Evolutionary conservation across 148 eudicot species (phyloP), one percentile per base, ranked within the genome.

Genomic region (Cornus kousa): DNA sequence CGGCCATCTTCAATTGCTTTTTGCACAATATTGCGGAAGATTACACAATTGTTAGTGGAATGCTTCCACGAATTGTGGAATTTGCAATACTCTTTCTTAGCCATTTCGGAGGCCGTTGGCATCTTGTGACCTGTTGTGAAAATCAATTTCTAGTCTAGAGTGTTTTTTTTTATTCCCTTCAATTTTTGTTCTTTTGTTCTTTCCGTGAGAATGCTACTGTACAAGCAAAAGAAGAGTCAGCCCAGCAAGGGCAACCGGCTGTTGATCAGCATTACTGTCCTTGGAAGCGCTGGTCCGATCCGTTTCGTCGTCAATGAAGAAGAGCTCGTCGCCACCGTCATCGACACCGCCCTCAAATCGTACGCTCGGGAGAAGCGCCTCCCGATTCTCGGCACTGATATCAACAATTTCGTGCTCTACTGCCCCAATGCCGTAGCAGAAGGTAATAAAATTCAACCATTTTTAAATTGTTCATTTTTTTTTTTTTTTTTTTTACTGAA

Each of bases 211-310:
- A 89, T 89, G 89, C 48, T 89, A 85, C 72, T 89, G 1, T 39
- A 77, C 53, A 89, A 87, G 88, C 85, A 74, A 75, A 87, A 87
- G 87, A 89, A 89, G 88, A 86, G 50, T 71, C 86, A 86, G 78
- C 62, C 67, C 39, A 68, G 19, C n/a, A 82, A 82, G 76, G 70
- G 80, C 3, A 68, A 70, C 74, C 80, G 81, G 43, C n/a, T 79
- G 5, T 48, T 89, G 80, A 80, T 89, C 5, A 83, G 71, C 64
- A 81, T 89, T 1, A 79, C 71, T 10, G 90, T 89, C 3, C 40
- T 87, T 12, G 92, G 92, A 7, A 89, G 92, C 71, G 84, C 92
- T 0, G 92, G 92, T 6, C 90, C 92, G 17, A 69, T 89, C 2
- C 77, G 87, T 14, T 85, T 87, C 33, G 65, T 89, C 31, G 88